A percentile compares a stretch with the other conserved stretches of the same genome.
phyloP scores from a whole-genome alignment of 2,329 filamentous ascomycete genomes.

The Diaporthe sp. region DNA sequence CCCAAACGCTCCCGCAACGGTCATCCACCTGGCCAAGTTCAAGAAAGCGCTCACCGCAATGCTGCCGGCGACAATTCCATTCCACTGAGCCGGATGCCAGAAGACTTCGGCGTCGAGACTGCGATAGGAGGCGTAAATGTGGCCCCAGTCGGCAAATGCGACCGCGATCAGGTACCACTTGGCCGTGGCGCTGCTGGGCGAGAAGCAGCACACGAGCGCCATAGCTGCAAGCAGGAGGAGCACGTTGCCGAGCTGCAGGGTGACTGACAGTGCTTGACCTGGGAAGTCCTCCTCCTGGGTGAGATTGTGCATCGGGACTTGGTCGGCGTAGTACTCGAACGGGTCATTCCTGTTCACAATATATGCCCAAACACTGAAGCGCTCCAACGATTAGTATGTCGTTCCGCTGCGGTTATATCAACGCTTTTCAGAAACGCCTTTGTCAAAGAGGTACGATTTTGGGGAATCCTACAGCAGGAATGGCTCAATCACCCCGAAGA shows the following conservation, averaged over 20 bases:
- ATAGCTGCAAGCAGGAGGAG: constrained; percentile 50
- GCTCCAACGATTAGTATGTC: not conserved
- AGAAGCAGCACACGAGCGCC: constrained; percentile 50
- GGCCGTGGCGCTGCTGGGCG: constrained; percentile 45
- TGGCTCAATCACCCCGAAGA: constrained; percentile 31
- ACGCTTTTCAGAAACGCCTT: not conserved
- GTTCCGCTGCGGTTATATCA: not conserved
- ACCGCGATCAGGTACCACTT: constrained; percentile 48
- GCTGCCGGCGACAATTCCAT: constrained; percentile 48
- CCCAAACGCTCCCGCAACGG: constrained; percentile 49
- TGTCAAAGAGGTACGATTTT: not conserved
- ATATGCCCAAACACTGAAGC: constrained; percentile 41
- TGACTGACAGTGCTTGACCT: constrained; percentile 45
- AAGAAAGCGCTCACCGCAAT: constrained; percentile 48
- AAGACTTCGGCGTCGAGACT: constrained; percentile 49
- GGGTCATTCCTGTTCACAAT: constrained; percentile 46
- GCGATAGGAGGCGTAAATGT: constrained; percentile 51
- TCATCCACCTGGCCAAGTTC: constrained; percentile 48
- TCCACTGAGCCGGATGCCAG: constrained; percentile 47
- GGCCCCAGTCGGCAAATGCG: constrained; percentile 52
- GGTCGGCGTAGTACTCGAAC: constrained; percentile 47
- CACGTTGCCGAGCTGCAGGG: constrained; percentile 50
- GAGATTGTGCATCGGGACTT: constrained; percentile 45
- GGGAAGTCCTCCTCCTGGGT: constrained; percentile 39
- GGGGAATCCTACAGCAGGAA: constrained; percentile 7